phyloP scores from a whole-genome alignment of 2,329 filamentous ascomycete genomes.

The Aspergillus sp. region DNA sequence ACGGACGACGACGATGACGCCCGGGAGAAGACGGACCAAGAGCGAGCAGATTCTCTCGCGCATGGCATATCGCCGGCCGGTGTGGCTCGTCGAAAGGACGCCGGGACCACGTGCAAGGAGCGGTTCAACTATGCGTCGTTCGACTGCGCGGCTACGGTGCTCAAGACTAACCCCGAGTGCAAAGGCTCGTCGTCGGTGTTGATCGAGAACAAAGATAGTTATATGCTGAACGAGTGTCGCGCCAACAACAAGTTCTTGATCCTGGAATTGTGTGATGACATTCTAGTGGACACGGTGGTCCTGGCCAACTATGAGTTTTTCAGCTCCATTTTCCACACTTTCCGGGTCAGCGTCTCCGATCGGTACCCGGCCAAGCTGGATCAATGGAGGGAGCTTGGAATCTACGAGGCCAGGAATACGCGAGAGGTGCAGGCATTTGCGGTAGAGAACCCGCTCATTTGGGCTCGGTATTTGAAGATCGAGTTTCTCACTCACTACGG shows the following conservation, averaged over 20 bases:
- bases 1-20: conserved; percentile 29
- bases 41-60: conserved; percentile 29
- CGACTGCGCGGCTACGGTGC: conserved; percentile 88
- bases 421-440: conserved; percentile 93
- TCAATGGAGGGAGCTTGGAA: conserved; percentile 85
- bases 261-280: conserved; percentile 84
- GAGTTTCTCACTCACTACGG: conserved; percentile 94
- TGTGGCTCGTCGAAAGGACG: conserved; percentile 77
- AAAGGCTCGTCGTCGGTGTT: conserved; percentile 87
- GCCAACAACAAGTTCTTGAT: conserved; percentile 89
- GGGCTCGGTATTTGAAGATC: conserved; percentile 87
- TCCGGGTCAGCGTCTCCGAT: conserved; percentile 89
- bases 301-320: conserved; percentile 99
- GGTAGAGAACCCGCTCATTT: conserved; percentile 91
- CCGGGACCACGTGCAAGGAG: conserved; percentile 96
- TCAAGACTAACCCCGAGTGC: conserved; percentile 83
- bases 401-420: conserved; percentile 87
- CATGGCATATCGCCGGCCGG: conserved; percentile 52
- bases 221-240: conserved; percentile 92
- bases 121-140: conserved; percentile 97
- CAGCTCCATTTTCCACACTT: conserved; percentile 90
- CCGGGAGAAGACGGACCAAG: conserved; percentile 18
- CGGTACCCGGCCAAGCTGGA: conserved; percentile 89
- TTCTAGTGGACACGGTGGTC: conserved; percentile 91
- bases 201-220: conserved; percentile 96